A percentile compares a stretch with the other conserved stretches of the same genome.
Evolutionary conservation across 208 protist species (phyloP).

Genomic region (Acanthamoeba castellanii): DNA sequence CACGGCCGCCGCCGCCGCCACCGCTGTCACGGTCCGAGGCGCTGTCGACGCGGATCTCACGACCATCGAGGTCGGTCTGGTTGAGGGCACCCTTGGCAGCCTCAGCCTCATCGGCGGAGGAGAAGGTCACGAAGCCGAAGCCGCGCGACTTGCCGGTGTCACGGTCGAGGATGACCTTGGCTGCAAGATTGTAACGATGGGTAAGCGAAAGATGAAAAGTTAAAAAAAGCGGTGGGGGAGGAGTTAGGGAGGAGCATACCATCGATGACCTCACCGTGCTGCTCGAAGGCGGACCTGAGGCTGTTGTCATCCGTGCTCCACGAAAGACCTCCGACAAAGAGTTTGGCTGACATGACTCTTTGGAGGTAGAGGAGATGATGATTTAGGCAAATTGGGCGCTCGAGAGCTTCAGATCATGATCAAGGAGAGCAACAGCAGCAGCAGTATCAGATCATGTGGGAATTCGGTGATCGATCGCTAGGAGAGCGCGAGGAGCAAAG

Average conservation of each 20-base stretch:
- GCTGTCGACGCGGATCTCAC: slow-evolving; percentile 49
- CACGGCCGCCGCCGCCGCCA: slow-evolving; percentile 30
- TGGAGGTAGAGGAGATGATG: background rate
- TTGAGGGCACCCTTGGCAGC: slow-evolving; percentile 86
- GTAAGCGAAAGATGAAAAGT: background rate
- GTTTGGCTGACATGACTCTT: slow-evolving; percentile 64
- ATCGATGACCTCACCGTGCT: slow-evolving; percentile 42
- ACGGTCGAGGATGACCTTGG: slow-evolving; percentile 88
- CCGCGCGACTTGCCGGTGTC: slow-evolving; percentile 87
- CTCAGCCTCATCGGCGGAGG: slow-evolving; percentile 85
- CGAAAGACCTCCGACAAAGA: slow-evolving; percentile 71
- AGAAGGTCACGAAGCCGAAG: slow-evolving; percentile 92
- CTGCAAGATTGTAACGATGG: slow-evolving; percentile 14
- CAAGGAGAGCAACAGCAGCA: background rate
- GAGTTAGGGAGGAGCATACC: background rate
- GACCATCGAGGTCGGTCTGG: slow-evolving; percentile 61
- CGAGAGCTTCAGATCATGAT: background rate
- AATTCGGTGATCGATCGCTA: background rate
- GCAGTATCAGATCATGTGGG: no score
- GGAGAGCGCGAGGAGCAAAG: background rate
- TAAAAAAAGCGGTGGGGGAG: background rate
- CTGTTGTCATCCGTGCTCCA: slow-evolving; percentile 54
- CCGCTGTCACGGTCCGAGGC: slow-evolving; percentile 37
- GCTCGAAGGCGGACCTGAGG: slow-evolving; percentile 43
- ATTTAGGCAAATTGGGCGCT: background rate